Base-by-base conservation (phyloP, 495 filamentous ascomycete species). In the Aspergillus haitiensis region DNA sequence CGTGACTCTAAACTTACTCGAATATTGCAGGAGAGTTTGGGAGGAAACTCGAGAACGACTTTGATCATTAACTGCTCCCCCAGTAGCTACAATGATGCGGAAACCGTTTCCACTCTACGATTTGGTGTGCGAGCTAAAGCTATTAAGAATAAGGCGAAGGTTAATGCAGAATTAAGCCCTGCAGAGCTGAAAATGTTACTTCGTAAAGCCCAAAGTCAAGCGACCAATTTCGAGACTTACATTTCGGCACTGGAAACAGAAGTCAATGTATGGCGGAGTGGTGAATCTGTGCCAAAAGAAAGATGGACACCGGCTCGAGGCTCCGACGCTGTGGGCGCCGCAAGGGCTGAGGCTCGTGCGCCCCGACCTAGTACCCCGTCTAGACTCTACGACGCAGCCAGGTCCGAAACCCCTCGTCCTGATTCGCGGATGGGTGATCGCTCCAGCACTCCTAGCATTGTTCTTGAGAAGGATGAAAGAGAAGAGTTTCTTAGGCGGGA, bases 81-180 rank as follows among this genome's bases (percentile, higher is more conserved):
- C 1, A 96, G 91, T 72, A 97, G 92, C 67, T 98, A 98, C 77
- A 98, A 98, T 75, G 94, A 97, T 75, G 87, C 87, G 53, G 94
- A 98, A 79, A 98, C 94, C 0, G 74, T 98, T 50, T 91, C 92
- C 36, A 98, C 94, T 8, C 79, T 98, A 47, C 85, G 93, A 33
- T 98, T 98, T 72, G 94, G 94, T 81, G 93, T 97, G 72, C 82
- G 94, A 65, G 94, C 94, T 42, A 98, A 98, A 81, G 88, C 92
- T 0, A 98, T 98, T 75, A 97, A 98, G 87, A 98, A 98, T 78
- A 98, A 97, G 81, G 94, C 94, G 69, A 98, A 97, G 90, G 88
- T 98, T 80, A 98, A 98, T 71, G 93, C 92, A 44, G 94, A 98
- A 70, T 83, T 98, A 62, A 97, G 93, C 69, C 94, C 94, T 10